Conservation (phyloP, 2,329 filamentous ascomycete species). For the Emmonsia crescens region DNA sequence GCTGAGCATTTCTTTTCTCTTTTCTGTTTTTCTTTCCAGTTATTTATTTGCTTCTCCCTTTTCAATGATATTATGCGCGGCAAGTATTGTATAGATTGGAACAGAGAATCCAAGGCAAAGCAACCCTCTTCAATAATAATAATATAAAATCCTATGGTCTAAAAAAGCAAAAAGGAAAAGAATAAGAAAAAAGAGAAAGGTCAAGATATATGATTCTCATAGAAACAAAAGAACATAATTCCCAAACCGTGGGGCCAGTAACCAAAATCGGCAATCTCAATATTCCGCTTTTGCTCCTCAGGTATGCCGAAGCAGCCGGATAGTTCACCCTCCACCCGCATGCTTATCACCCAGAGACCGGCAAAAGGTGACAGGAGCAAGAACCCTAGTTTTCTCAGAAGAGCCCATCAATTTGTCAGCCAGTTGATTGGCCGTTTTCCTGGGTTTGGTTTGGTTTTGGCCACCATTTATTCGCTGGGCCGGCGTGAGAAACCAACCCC, state of each 20-base stretch:
- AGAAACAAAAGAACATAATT: neutral
- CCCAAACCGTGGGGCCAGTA: neutral
- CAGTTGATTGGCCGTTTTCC: neutral
- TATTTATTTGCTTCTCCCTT: neutral
- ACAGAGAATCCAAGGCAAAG: neutral
- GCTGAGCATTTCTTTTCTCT: constrained; percentile 1
- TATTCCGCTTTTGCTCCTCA: neutral
- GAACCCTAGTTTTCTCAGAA: neutral
- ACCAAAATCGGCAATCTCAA: neutral
- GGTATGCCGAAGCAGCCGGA: neutral
- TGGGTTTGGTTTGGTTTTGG: neutral
- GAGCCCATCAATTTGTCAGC: neutral
- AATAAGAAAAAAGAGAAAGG: too few relatives aligned
- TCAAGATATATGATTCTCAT: neutral
- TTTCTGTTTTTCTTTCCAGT: neutral
- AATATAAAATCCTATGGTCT: neutral
- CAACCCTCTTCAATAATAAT: neutral
- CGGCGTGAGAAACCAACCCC: neutral
- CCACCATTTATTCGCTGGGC: neutral
- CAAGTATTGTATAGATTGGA: neutral
- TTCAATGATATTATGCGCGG: neutral
- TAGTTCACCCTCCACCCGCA: neutral
- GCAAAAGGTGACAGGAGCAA: neutral
- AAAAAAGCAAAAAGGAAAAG: neutral
- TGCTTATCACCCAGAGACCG: neutral